Conservation (phyloP, 495 filamentous ascomycete species). For the Talaromyces adpressus region DNA sequence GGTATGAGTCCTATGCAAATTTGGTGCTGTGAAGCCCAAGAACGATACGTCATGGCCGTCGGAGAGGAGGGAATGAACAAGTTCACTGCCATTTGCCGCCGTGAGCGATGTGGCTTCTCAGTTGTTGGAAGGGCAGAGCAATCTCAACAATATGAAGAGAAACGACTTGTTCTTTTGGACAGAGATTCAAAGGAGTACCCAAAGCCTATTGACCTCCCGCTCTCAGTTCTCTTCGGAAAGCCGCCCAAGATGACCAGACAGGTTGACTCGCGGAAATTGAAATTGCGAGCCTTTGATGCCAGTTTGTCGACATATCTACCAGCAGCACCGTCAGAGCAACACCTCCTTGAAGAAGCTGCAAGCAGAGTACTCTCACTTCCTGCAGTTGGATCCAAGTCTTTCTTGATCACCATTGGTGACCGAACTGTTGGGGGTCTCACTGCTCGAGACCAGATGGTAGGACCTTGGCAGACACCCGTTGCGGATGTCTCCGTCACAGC, state of each 20-base stretch:
- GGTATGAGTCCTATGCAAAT: constrained; percentile 94
- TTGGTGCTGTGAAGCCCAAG: constrained; percentile 96
- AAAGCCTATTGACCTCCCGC: constrained; percentile 80
- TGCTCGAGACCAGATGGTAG: constrained; percentile 90
- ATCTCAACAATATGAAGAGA: constrained; percentile 47
- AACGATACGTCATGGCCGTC: constrained; percentile 85
- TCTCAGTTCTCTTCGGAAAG: constrained; percentile 89
- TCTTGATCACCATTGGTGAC: constrained; percentile 95
- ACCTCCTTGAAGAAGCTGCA: constrained; percentile 66
- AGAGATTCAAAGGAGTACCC: constrained; percentile 70
- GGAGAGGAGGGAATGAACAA: constrained; percentile 70
- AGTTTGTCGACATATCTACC: constrained; percentile 56
- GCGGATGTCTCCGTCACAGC: constrained; percentile 89
- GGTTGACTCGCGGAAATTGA: constrained; percentile 66
- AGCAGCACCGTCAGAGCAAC: constrained; percentile 50
- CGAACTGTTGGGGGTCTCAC: constrained; percentile 86
- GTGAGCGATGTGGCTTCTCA: constrained; percentile 91
- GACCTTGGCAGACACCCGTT: constrained; percentile 93
- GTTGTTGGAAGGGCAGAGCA: constrained; percentile 77
- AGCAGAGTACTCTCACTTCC: constrained; percentile 77
- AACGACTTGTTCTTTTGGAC: constrained; percentile 74
- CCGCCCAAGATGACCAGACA: constrained; percentile 74
- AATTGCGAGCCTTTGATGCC: constrained; percentile 66
- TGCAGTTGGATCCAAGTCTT: constrained; percentile 88
- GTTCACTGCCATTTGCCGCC: constrained; percentile 74